phyloP scores from a whole-genome alignment of 345 rosid species.

The Camelina hispida region DNA sequence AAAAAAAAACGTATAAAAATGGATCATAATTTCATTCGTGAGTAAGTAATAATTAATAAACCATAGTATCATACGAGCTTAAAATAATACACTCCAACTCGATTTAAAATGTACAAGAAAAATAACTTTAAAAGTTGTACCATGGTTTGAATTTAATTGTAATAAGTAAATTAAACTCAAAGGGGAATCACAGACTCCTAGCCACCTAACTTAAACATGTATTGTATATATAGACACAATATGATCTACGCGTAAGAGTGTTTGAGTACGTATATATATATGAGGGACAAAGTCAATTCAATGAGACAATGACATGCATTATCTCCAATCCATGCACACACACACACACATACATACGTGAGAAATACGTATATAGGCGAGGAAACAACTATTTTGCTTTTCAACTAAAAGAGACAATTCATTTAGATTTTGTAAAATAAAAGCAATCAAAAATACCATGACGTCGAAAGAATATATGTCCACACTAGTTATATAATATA shows the following conservation, averaged over 20 bases:
- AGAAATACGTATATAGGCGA: background rate
- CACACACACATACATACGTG: background rate
- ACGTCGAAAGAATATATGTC: background rate
- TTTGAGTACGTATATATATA: background rate
- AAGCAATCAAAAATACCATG: background rate
- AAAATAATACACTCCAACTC: too few relatives aligned
- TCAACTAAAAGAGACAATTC: background rate
- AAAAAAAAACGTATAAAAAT: too few relatives aligned
- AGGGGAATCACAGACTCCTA: background rate
- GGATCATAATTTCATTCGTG: too few relatives aligned
- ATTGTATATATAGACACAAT: background rate
- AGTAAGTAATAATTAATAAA: too few relatives aligned
- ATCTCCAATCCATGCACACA: background rate
- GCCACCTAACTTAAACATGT: background rate
- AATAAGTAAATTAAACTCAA: background rate
- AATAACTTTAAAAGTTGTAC: background rate
- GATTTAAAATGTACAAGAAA: too few relatives aligned
- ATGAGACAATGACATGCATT: constrained; percentile 23
- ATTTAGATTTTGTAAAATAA: background rate
- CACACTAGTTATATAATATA: background rate
- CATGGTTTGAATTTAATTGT: background rate
- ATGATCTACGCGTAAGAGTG: background rate
- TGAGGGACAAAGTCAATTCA: constrained; percentile 6
- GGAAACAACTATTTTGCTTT: background rate
- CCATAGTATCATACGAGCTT: too few relatives aligned